Conservation (phyloP, 768 basidiomycete genomes). For the Leccinellum albellum region DNA sequence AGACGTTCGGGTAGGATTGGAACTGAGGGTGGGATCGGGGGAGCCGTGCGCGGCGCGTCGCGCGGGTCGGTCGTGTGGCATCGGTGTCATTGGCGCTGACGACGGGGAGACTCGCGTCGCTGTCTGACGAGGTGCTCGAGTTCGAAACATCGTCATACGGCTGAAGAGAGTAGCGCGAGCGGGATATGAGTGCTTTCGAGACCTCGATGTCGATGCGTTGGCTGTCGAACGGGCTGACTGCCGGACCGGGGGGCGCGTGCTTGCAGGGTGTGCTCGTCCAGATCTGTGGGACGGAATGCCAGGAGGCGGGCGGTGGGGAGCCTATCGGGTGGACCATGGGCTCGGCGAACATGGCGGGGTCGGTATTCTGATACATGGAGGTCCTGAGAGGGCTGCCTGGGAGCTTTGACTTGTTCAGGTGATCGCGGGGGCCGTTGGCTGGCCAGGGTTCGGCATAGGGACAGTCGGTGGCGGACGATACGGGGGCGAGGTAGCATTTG, state of each 20-base stretch:
- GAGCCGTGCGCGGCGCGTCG: background rate
- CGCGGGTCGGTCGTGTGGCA: background rate
- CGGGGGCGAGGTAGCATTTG: conserved; percentile 17
- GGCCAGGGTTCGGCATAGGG: conserved; percentile 25
- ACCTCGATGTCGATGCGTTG: background rate
- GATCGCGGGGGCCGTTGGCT: conserved; percentile 1
- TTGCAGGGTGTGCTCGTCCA: conserved; percentile 25
- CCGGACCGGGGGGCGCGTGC: background rate
- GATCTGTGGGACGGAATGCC: conserved; percentile 13
- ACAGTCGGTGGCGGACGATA: conserved; percentile 16
- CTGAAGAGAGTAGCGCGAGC: conserved; percentile 12
- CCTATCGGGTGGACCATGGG: conserved; percentile 2
- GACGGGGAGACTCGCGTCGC: background rate
- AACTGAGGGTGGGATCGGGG: background rate
- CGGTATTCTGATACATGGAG: conserved; percentile 5
- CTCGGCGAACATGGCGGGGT: background rate
- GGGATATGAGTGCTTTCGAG: conserved; percentile 20
- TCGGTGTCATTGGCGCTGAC: background rate
- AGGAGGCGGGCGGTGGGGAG: conserved; percentile 11
- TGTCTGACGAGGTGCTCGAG: conserved; percentile 6
- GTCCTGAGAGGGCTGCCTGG: conserved; percentile 22
- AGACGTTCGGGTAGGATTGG: conserved; percentile 4
- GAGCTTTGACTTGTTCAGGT: conserved; percentile 5
- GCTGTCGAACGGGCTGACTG: conserved; percentile 1
- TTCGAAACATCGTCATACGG: conserved; percentile 11